Base-by-base conservation (phyloP, 176 grass and related monocot species). In the Carex kokanica region DNA sequence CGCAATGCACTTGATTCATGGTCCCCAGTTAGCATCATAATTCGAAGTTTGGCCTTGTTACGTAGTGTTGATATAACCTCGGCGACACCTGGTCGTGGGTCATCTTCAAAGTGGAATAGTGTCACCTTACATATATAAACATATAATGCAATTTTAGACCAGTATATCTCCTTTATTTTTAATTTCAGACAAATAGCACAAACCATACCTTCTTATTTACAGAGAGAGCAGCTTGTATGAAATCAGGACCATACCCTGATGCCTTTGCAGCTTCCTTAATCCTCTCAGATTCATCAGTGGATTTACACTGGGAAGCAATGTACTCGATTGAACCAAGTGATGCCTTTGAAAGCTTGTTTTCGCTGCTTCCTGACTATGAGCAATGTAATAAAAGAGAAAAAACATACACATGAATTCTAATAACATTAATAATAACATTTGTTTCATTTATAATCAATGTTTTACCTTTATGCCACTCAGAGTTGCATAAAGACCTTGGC, bases 11-110 rank as follows among this genome's bases (percentile, higher is more conserved):
- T 98, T 71, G 88, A 98, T 87, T 98, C 89, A 82, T 98, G 95
- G 74, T 98, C 95, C 73, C 95, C 92, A 61, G 92, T 98, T 41
- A 98, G 89, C 92, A 98, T 98, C 95, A 98, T 93, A 79, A 98
- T 88, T 55, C 69, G 87, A 90, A 98, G 92, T 83, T 91, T 95
- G 72, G 84, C 95, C 52, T 90, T 94, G 51, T 94, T 79, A 85
- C 86, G 90, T 79, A 98, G 89, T 27, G 89, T 94, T 63, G 88
- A 93, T 93, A 98, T 95, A 74, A 98, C 92, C 88, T 98, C 95
- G 80, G 74, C 74, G 66, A 91, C 87, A 90, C 90, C 89, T 72
- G 78, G 16, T 18, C 92, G 88, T 6, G 95, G 92, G 84, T 98
- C 89, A 90, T 98, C 95, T 78, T 98, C 95, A 88, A 98, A 94